phyloP scores from a whole-genome alignment of 2,329 filamentous ascomycete genomes.

The Thielaviopsis punctulata region DNA sequence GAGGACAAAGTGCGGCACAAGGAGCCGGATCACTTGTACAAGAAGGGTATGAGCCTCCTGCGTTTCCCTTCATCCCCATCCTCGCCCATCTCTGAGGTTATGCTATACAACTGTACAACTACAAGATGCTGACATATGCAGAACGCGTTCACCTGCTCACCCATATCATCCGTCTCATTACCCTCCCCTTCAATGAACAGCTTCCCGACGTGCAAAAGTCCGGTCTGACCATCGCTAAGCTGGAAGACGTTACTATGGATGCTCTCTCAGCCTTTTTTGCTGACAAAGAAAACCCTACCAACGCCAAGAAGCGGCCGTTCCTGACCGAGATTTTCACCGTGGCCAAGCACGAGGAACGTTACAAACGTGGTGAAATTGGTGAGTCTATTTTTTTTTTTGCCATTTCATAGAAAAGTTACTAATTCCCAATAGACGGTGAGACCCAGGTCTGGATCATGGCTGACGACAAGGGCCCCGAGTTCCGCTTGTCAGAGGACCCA shows the following conservation, averaged over 20 bases:
- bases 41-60: constrained; percentile 44
- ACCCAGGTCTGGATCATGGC: constrained; percentile 33
- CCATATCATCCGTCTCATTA: constrained; percentile 42
- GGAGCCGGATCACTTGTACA: constrained; percentile 58
- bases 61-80: too few relatives aligned
- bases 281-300: constrained; percentile 35
- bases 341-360: constrained; percentile 38
- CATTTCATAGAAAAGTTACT: constrained; percentile 6
- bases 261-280: constrained; percentile 40
- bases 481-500: constrained; percentile 31
- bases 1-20: constrained; percentile 45
- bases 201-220: constrained; percentile 36
- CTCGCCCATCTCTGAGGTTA: too few relatives aligned
- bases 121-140: too few relatives aligned
- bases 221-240: constrained; percentile 33
- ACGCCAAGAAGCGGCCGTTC: constrained; percentile 36
- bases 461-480: constrained; percentile 33
- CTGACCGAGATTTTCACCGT: constrained; percentile 46
- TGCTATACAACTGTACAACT: too few relatives aligned
- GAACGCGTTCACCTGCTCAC: constrained; percentile 41
- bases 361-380: constrained; percentile 40
- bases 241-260: constrained; percentile 42
- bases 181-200: constrained; percentile 31
- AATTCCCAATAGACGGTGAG: constrained; percentile 25
- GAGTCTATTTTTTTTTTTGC: constrained; percentile 13